Conservation (phyloP, 2,329 filamentous ascomycete species). For the Cladorrhinum sp. region DNA sequence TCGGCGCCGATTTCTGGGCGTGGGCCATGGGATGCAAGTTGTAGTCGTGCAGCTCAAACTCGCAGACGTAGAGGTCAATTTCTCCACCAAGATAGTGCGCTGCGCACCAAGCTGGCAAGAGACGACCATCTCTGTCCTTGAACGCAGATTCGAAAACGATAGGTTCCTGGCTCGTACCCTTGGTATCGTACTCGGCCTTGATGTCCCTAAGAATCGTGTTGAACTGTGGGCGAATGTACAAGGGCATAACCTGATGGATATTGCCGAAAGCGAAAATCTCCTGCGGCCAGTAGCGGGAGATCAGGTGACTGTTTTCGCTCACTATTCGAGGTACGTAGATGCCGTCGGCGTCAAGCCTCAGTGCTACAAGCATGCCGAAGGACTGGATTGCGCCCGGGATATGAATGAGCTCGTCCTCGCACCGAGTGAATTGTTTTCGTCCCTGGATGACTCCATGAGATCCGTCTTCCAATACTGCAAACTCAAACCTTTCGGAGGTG, state of each 20-base stretch:
- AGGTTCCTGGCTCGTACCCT: conserved; percentile 68
- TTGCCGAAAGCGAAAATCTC: conserved; percentile 70
- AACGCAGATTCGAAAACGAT: conserved; percentile 73
- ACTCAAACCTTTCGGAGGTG: conserved; percentile 73
- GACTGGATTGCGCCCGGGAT: conserved; percentile 77
- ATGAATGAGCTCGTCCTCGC: conserved; percentile 88
- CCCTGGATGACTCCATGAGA: conserved; percentile 76
- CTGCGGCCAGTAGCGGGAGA: conserved; percentile 74
- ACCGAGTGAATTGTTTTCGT: conserved; percentile 69
- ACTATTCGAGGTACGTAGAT: conserved; percentile 68
- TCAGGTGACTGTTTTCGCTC: conserved; percentile 73
- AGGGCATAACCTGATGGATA: conserved; percentile 62
- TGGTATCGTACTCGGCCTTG: conserved; percentile 74
- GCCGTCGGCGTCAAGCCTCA: conserved; percentile 67
- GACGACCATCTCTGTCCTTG: conserved; percentile 53
- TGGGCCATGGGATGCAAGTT: conserved; percentile 61
- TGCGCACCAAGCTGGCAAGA: conserved; percentile 78
- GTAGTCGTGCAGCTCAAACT: conserved; percentile 70
- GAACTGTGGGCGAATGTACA: conserved; percentile 75
- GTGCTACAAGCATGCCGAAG: conserved; percentile 72
- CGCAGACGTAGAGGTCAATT: conserved; percentile 72
- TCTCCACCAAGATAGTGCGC: conserved; percentile 71
- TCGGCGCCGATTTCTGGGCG: conserved; percentile 34
- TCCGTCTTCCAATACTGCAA: conserved; percentile 70
- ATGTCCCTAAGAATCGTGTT: conserved; percentile 81